Percentiles rank a stretch among this genome's conserved stretches.
phyloP scores from a whole-genome alignment of 176 grass and related monocot genomes.

The Coix lacrymajobi region DNA sequence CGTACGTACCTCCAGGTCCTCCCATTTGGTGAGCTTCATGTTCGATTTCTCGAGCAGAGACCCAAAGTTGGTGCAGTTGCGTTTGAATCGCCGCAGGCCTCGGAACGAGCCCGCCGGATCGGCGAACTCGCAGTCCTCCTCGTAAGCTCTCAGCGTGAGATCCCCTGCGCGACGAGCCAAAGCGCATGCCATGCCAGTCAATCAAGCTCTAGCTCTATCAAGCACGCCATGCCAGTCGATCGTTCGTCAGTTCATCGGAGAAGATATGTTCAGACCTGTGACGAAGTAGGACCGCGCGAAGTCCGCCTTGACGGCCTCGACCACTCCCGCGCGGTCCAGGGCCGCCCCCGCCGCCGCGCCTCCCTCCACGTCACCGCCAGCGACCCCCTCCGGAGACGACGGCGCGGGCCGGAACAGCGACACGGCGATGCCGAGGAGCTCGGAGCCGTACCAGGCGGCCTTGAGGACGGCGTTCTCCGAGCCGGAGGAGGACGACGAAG shows the following conservation, averaged over 20 bases:
- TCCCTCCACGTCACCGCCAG: neutral
- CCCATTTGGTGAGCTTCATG: constrained; percentile 96
- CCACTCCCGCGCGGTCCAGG: constrained; percentile 35
- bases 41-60: constrained; percentile 77
- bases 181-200: neutral
- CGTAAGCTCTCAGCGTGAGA: constrained; percentile 63
- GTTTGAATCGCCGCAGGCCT: constrained; percentile 70
- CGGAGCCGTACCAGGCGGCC: constrained; percentile 85
- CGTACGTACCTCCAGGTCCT: constrained; percentile 49
- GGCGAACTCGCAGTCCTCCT: constrained; percentile 85
- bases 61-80: constrained; percentile 92
- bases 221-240: neutral
- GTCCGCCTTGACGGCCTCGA: constrained; percentile 75
- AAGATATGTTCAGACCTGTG: constrained; percentile 54
- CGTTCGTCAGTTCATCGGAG: neutral
- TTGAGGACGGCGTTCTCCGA: constrained; percentile 75
- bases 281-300: constrained; percentile 90
- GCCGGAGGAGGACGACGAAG: constrained; percentile 30
- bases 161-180: constrained; percentile 31
- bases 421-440: constrained; percentile 77
- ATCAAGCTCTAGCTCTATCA: too few relatives aligned
- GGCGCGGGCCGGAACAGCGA: constrained; percentile 48
- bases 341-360: neutral
- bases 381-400: neutral
- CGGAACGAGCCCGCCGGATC: constrained; percentile 85